phyloP scores from a whole-genome alignment of 2,329 filamentous ascomycete species.

The Aspergillus floridensis region DNA sequence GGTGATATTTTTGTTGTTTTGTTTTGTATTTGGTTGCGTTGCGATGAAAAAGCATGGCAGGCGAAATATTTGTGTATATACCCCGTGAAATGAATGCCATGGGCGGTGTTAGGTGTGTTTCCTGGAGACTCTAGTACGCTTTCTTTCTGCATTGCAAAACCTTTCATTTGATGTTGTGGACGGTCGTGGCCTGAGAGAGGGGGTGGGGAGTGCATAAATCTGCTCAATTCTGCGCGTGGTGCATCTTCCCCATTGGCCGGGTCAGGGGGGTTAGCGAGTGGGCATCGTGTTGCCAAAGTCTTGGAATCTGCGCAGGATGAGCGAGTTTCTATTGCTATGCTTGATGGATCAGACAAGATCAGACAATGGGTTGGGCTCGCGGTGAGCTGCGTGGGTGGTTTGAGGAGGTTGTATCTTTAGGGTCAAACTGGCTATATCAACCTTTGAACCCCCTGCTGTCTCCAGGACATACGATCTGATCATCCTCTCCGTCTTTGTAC shows the following conservation, averaged over 20 bases:
- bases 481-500: no score
- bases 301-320: neutral
- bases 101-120: constrained; percentile 10
- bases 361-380: no score
- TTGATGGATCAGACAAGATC: no score
- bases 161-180: no score
- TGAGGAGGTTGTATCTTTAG: no score
- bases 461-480: neutral
- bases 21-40: neutral
- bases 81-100: constrained; percentile 11
- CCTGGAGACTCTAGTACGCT: neutral
- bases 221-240: constrained; percentile 24
- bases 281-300: neutral
- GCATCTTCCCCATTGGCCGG: neutral
- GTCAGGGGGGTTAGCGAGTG: neutral
- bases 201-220: constrained; percentile 12
- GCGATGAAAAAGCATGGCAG: constrained; percentile 8
- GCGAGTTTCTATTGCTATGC: neutral
- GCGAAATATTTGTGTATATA: constrained; percentile 9
- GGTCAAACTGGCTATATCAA: no score
- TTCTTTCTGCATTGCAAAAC: neutral
- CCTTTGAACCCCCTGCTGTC: no score
- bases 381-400: no score
- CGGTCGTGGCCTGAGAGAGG: no score
- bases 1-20: constrained; percentile 5